These are phyloP conservation scores for Eudorina sp. DNA, from an alignment of 139 green algal genomes.

Conservation along the genomic window DNA sequence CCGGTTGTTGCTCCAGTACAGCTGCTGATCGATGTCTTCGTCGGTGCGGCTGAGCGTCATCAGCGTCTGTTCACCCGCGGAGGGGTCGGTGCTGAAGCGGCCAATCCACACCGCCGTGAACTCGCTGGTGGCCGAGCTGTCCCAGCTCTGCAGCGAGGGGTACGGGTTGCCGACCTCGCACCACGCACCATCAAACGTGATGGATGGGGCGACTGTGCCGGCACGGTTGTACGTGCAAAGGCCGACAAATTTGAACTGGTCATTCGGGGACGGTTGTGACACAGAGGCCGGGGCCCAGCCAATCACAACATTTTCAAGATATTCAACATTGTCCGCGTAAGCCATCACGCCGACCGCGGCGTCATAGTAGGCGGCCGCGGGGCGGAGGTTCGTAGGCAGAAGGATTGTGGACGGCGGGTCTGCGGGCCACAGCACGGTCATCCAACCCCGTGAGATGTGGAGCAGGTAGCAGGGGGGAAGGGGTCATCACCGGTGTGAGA, in stretches of 20 bases:
- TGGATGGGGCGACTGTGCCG: too few species aligned
- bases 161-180: background rate
- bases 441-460: too few species aligned
- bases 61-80: background rate
- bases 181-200: background rate
- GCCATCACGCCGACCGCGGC: too few species aligned
- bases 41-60: background rate
- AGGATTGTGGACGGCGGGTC: background rate
- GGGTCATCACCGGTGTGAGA: too few species aligned
- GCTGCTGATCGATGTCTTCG: background rate
- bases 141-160: too few species aligned
- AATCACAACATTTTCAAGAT: too few species aligned
- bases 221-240: background rate
- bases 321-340: too few species aligned
- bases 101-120: background rate
- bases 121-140: background rate
- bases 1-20: background rate
- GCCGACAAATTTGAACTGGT: background rate
- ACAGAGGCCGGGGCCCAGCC: too few species aligned
- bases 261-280: too few species aligned
- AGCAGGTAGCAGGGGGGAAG: too few species aligned
- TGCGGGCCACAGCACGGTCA: too few species aligned
- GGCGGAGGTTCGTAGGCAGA: background rate
- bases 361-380: background rate
- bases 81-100: background rate